Conservation (phyloP, 257 asterid species). For the Nemophila menziesii region DNA sequence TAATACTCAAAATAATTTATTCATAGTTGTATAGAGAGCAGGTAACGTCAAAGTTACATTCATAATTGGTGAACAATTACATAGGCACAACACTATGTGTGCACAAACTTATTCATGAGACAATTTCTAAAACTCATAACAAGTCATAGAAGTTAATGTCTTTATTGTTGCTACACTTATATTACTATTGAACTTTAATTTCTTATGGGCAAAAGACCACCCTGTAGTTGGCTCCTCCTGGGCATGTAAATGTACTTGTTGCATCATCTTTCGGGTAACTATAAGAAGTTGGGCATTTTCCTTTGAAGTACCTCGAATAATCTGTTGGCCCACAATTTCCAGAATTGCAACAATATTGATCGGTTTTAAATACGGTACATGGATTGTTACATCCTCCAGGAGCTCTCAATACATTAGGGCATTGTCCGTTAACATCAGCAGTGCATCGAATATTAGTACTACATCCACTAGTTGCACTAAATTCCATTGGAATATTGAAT, state of each 20-base stretch:
- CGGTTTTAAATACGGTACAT: slow-evolving; percentile 49
- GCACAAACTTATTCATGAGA: no score
- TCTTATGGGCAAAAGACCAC: slow-evolving; percentile 39
- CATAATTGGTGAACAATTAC: no score
- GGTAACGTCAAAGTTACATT: no score
- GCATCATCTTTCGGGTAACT: slow-evolving; percentile 47
- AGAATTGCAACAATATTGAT: slow-evolving; percentile 54
- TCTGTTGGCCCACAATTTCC: slow-evolving; percentile 50
- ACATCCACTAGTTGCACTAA: slow-evolving; percentile 5
- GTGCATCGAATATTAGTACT: slow-evolving; percentile 35
- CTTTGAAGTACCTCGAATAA: slow-evolving; percentile 43
- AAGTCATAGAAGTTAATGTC: no score
- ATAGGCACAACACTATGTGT: no score
- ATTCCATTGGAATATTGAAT: slow-evolving; percentile 39
- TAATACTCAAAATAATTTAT: no score
- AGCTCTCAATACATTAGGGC: slow-evolving; percentile 37
- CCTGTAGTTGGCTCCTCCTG: slow-evolving; percentile 24
- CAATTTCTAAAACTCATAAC: no score
- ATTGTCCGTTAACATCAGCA: slow-evolving; percentile 39
- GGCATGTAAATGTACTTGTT: slow-evolving; percentile 40
- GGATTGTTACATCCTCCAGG: slow-evolving; percentile 80
- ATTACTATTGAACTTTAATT: neutral
- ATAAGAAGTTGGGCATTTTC: slow-evolving; percentile 41
- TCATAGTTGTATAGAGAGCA: no score
- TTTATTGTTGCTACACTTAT: neutral